phyloP scores from a whole-genome alignment of 225 moss, liverwort and hornwort genomes.

The Marchantia paleacea region DNA sequence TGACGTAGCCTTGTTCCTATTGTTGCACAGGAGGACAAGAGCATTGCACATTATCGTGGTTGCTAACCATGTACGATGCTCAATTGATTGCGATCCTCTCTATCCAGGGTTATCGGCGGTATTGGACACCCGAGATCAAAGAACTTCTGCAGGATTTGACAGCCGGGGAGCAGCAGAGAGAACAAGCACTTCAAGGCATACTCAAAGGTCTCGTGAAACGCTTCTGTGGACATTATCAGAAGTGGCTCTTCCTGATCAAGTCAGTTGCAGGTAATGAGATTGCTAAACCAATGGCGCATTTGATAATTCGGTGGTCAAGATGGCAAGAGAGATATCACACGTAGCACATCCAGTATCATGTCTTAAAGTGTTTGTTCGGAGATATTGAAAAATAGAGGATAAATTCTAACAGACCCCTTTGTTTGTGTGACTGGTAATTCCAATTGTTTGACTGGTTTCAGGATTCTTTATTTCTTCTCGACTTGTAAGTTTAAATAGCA shows the following conservation, averaged over 20 bases:
- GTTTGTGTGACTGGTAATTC: neutral
- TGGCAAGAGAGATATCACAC: too few relatives aligned
- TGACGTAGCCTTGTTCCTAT: neutral
- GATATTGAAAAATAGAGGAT: too few relatives aligned
- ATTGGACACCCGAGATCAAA: conserved; percentile 91
- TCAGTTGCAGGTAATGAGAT: conserved; percentile 67
- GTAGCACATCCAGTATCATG: too few relatives aligned
- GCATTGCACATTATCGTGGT: too few relatives aligned
- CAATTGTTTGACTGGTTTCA: neutral
- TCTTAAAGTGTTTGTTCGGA: too few relatives aligned
- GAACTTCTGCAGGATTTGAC: conserved; percentile 62
- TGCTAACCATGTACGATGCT: neutral
- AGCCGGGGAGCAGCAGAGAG: conserved; percentile 74
- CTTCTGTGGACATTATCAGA: conserved; percentile 67
- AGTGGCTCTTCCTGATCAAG: conserved; percentile 76
- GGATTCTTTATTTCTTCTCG: neutral
- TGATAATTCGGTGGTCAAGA: too few relatives aligned
- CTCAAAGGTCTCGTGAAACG: conserved; percentile 67
- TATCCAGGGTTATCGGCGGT: conserved; percentile 75
- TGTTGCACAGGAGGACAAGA: neutral
- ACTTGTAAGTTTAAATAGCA: neutral
- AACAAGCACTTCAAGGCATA: conserved; percentile 75
- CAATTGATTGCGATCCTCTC: conserved; percentile 3
- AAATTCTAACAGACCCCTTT: too few relatives aligned
- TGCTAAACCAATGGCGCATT: too few relatives aligned